These are phyloP conservation scores for Pharnaceum exiguum DNA, from an alignment of 148 eudicot genomes.

Conservation along the genomic window DNA sequence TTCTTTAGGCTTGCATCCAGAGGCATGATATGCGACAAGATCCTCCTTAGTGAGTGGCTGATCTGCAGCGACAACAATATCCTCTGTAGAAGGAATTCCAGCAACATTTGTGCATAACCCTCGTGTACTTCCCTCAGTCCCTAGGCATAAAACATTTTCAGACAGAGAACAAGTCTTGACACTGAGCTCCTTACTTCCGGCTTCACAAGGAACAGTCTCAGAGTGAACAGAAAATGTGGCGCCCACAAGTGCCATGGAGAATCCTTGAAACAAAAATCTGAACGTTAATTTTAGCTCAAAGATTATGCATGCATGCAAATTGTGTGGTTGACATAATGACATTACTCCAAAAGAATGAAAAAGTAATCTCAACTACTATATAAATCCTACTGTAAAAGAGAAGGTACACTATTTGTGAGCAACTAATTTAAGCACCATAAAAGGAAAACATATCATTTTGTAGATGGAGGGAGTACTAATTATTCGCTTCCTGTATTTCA, in stretches of 20 bases:
- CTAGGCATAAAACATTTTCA: conserved; percentile 22
- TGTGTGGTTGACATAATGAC: no score
- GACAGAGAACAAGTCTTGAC: conserved; percentile 25
- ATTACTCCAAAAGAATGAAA: no score
- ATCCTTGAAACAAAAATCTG: conserved; percentile 26
- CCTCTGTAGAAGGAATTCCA: conserved; percentile 91
- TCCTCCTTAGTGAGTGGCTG: conserved; percentile 93
- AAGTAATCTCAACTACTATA: no score
- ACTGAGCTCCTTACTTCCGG: conserved; percentile 28
- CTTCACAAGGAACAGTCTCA: conserved; percentile 35
- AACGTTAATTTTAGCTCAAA: no score
- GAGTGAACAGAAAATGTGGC: conserved; percentile 39
- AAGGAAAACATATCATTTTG: no score
- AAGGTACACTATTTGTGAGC: no score
- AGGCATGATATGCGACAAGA: conserved; percentile 78
- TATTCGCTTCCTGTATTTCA: no score
- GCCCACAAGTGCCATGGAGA: conserved; percentile 60
- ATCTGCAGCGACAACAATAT: conserved; percentile 65
- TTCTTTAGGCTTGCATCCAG: conserved; percentile 97
- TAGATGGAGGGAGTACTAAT: no score
- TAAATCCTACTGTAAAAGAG: no score
- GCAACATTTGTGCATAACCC: conserved; percentile 52
- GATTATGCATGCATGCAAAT: not conserved
- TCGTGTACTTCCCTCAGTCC: conserved; percentile 25
- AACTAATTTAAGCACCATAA: no score